Percentiles rank a stretch among this genome's conserved stretches.
These are phyloP conservation scores for Ophiocytium majus DNA, from an alignment of 352 stramenopile species.

Conservation along the genomic window DNA sequence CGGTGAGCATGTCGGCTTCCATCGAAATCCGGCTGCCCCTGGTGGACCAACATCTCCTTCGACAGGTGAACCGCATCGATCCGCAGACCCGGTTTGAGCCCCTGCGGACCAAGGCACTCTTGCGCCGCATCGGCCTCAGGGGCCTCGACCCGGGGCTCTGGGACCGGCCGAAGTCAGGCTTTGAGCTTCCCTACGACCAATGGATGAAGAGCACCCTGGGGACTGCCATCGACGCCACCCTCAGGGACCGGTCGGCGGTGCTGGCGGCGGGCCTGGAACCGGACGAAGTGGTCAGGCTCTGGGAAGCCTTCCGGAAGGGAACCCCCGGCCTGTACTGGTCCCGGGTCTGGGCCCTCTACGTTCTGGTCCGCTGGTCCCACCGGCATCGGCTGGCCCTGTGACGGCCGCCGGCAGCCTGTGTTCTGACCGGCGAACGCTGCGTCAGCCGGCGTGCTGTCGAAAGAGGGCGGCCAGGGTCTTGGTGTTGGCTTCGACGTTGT, in stretches of 20 bases:
- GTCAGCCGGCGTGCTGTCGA: too few species aligned
- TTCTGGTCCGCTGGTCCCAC: background rate
- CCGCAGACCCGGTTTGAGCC: background rate
- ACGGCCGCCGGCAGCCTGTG: too few species aligned
- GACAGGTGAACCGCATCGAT: background rate
- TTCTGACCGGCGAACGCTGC: too few species aligned
- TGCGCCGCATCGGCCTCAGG: background rate
- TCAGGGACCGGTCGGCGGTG: background rate
- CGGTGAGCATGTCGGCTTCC: background rate
- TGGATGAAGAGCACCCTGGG: background rate
- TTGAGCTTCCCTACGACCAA: background rate
- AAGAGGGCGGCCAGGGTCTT: too few species aligned
- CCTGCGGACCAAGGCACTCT: background rate
- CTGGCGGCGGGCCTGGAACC: background rate
- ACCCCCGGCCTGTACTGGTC: conserved; percentile 6
- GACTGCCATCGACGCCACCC: background rate
- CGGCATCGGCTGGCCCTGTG: background rate
- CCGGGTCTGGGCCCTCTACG: conserved; percentile 2
- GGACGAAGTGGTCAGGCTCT: background rate
- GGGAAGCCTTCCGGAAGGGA: background rate
- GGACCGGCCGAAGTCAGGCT: conserved; percentile 5
- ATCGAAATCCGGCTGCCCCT: background rate
- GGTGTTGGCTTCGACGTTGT: too few species aligned
- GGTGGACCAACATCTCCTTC: background rate
- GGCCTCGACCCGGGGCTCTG: background rate